phyloP scores from a whole-genome alignment of 2,329 filamentous ascomycete genomes.

The Calonectria hawksworthii region DNA sequence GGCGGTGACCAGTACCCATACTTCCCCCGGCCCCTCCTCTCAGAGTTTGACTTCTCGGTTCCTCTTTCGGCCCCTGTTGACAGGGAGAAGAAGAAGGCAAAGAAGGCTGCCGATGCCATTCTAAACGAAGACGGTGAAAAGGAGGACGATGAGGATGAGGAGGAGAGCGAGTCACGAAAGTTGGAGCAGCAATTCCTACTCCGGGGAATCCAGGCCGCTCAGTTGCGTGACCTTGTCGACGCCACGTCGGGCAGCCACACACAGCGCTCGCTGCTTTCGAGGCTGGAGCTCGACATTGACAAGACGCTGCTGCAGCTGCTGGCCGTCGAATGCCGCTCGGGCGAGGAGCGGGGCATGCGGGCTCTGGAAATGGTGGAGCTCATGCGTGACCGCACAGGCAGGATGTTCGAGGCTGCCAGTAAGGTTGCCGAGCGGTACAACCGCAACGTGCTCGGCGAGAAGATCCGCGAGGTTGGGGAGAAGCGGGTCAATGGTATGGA shows the following conservation, averaged over 20 bases:
- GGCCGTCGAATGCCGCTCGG: slow-evolving; percentile 89
- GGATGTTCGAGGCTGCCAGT: slow-evolving; percentile 91
- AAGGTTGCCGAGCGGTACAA: slow-evolving; percentile 93
- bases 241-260: slow-evolving; percentile 70
- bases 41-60: slow-evolving; percentile 92
- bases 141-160: slow-evolving; percentile 53
- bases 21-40: slow-evolving; percentile 89
- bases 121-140: slow-evolving; percentile 52
- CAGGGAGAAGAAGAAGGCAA: slow-evolving; percentile 51
- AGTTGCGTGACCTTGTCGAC: slow-evolving; percentile 81
- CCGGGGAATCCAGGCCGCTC: slow-evolving; percentile 77
- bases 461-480: slow-evolving; percentile 90
- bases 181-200: slow-evolving; percentile 89
- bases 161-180: slow-evolving; percentile 66
- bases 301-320: slow-evolving; percentile 91
- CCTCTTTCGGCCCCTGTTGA: slow-evolving; percentile 71
- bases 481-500: slow-evolving; percentile 72
- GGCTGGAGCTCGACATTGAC: slow-evolving; percentile 87
- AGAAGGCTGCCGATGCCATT: slow-evolving; percentile 49
- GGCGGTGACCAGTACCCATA: slow-evolving; percentile 94
- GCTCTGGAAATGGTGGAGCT: slow-evolving; percentile 91
- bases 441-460: slow-evolving; percentile 83
- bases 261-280: slow-evolving; percentile 76
- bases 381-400: slow-evolving; percentile 86
- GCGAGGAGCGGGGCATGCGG: slow-evolving; percentile 94